These are phyloP conservation scores for Suillus paluster DNA, from an alignment of 768 basidiomycete genomes.

Conservation along the genomic window DNA sequence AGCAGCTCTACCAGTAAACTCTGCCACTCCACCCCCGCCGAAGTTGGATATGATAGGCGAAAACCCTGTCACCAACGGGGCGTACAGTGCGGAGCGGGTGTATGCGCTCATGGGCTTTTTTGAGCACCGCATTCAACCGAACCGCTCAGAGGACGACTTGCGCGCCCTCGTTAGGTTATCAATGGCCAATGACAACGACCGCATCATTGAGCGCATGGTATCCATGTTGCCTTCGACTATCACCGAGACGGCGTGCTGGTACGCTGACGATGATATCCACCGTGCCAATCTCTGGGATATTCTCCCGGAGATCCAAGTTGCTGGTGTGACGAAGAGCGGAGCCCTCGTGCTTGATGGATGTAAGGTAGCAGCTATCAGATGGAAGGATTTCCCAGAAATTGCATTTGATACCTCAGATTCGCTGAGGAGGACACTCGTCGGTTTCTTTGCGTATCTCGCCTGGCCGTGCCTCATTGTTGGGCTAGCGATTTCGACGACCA, in stretches of 20 bases:
- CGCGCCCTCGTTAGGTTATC: constrained; percentile 21
- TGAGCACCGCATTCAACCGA: constrained; percentile 22
- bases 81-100: constrained; percentile 19
- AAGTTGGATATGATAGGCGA: background rate
- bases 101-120: constrained; percentile 29
- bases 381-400: constrained; percentile 23
- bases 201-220: constrained; percentile 24
- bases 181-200: constrained; percentile 26
- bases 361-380: constrained; percentile 19
- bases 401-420: constrained; percentile 12
- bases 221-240: constrained; percentile 16
- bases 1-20: constrained; percentile 1
- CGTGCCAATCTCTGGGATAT: constrained; percentile 22
- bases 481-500: background rate
- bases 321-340: constrained; percentile 18
- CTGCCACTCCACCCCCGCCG: background rate
- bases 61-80: background rate
- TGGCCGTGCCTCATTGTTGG: constrained; percentile 14
- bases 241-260: constrained; percentile 15
- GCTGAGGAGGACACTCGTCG: constrained; percentile 7
- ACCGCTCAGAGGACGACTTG: constrained; percentile 12
- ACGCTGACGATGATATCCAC: constrained; percentile 22
- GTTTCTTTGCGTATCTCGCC: constrained; percentile 10
- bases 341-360: constrained; percentile 23
- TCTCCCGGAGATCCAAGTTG: constrained; percentile 20